Evolutionary conservation across 257 asterid species (phyloP).

Genomic region (Rubia yunnanensis): DNA sequence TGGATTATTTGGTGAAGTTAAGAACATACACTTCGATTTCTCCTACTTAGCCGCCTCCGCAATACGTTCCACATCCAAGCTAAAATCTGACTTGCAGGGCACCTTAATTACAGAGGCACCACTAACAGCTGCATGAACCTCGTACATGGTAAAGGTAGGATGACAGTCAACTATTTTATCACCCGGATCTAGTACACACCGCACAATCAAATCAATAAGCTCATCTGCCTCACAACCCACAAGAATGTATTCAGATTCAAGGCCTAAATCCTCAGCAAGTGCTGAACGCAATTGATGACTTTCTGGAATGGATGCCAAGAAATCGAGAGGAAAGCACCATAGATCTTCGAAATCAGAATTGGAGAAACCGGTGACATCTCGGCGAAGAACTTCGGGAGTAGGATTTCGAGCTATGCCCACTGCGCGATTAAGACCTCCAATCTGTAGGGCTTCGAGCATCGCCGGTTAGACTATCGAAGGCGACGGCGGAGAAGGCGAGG

Average conservation of each 20-base stretch:
- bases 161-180: slow-evolving; percentile 96
- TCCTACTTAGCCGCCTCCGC: slow-evolving; percentile 61
- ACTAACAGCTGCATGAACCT: slow-evolving; percentile 96
- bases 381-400: no score
- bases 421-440: no score
- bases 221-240: slow-evolving; percentile 99
- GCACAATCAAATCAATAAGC: slow-evolving; percentile 90
- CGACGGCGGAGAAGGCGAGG: no score
- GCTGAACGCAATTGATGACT: slow-evolving; percentile 88
- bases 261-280: slow-evolving; percentile 90
- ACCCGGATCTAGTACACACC: slow-evolving; percentile 95
- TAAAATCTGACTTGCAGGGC: slow-evolving; percentile 72
- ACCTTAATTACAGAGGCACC: slow-evolving; percentile 85
- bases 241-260: slow-evolving; percentile 81
- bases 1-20: slow-evolving; percentile 97
- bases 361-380: no score
- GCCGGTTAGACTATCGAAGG: no score
- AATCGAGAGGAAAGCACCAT: no score
- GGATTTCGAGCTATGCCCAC: no score
- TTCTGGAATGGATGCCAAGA: no score
- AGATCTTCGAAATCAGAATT: no score
- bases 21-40: slow-evolving; percentile 85
- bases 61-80: slow-evolving; percentile 74
- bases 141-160: slow-evolving; percentile 96
- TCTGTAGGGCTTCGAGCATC: no score